Base-by-base conservation (phyloP, 2,329 filamentous ascomycete genomes). In the Trichoderma sp. region DNA sequence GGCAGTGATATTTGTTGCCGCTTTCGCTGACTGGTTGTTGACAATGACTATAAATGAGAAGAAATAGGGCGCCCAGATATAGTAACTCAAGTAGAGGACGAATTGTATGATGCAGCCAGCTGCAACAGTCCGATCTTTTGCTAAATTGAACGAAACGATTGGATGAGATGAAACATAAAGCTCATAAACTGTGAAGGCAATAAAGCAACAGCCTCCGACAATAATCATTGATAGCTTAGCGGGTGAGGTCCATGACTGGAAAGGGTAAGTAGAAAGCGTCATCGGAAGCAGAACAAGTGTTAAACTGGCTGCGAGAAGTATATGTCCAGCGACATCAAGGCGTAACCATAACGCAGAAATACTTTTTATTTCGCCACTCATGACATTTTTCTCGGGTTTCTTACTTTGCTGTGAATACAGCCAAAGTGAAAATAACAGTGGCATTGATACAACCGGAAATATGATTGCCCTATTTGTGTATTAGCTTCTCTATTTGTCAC, bases 11-110 rank as follows among this genome's bases (percentile, higher is more conserved):
- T 59, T 43, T 40, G 57, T 59, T 14, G 57, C 57, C 24, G 57
- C 57, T 21, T 59, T 59, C 2, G 57, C 24, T 2, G 35, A 59
- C 21, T 29, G 33, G n/a, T 40, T 59, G 57, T 29, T 59, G 21
- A 43, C 57, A 59, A 59, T 43, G 6, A 59, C 35, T 21, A 59
- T 40, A 27, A 59, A 59, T 43, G 57, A 59, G 57, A 27, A 59
- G 57, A 59, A 43, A n/a, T 40, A 60, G 21, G 47, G 47, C 47
- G 47, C 47, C 47, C 47, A 49, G 11, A 49, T 49, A 24, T 49
- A 49, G 6, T 21, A 49, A 13, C 47, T 49, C 47, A 49, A 49
- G 21, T 49, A 49, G n/a, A 49, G n/a, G n/a, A 16, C 47, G 10
- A 49, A 49, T 24, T 49, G 47, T 13, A 49, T 5, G 4, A 24